Percentiles rank a stretch among this genome's conserved stretches.
Evolutionary conservation across 176 grass and related monocot genomes (phyloP).

Genomic region (Pontederia paniculata): DNA sequence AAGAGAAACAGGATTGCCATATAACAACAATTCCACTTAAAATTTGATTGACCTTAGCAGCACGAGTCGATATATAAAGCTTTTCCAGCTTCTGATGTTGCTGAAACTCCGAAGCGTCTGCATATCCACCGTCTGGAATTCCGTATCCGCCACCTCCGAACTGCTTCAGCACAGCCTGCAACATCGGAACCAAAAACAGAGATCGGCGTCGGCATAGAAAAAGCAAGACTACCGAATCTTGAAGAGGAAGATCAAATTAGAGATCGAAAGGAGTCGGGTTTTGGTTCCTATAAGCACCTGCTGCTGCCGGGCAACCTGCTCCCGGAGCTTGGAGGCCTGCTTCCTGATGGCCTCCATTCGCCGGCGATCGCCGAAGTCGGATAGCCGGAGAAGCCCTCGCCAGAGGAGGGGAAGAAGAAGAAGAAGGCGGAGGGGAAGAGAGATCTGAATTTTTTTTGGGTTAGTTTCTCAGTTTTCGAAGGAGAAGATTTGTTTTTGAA

Average conservation of each 20-base stretch:
- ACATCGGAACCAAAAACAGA: neutral
- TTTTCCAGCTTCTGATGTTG: conserved; percentile 79
- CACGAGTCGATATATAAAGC: conserved; percentile 70
- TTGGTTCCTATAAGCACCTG: neutral
- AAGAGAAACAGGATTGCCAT: neutral
- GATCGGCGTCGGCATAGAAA: neutral
- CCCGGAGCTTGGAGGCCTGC: conserved; percentile 6
- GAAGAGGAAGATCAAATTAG: neutral
- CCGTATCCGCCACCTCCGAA: conserved; percentile 53
- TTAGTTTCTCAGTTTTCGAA: too few species aligned
- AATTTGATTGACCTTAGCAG: conserved; percentile 5
- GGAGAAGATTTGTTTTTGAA: too few species aligned
- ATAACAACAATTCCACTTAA: neutral
- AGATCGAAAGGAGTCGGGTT: neutral
- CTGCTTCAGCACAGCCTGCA: conserved; percentile 87
- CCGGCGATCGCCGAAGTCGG: neutral
- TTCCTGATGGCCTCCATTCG: conserved; percentile 7
- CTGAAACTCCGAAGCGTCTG: conserved; percentile 64
- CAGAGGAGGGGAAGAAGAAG: too few species aligned
- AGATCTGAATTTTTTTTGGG: too few species aligned
- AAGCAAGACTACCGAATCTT: neutral
- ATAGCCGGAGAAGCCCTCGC: too few species aligned
- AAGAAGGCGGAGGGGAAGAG: too few species aligned
- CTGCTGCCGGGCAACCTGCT: conserved; percentile 11
- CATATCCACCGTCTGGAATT: conserved; percentile 47